Evolutionary conservation across 129 eudicot species (phyloP), one percentile per base, ranked within the genome.

Genomic region (Helichrysum umbraculigerum): DNA sequence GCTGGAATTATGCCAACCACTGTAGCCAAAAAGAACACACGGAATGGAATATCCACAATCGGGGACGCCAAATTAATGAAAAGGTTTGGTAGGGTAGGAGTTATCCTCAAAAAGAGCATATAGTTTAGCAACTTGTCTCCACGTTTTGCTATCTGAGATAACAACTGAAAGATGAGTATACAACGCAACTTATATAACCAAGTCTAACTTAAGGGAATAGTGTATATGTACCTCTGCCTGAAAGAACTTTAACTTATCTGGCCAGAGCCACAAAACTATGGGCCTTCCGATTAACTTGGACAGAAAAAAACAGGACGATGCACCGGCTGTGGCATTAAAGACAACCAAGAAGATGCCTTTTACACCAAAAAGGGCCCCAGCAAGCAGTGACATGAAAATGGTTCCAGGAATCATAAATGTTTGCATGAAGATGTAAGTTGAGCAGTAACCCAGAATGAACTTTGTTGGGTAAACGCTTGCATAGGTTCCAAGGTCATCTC

Each of bases 331-430:
- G 66, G 98, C 96, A 85, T 93, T 93, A 73, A 90, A 93, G 66
- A 93, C 96, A 61, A 93, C 98, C 86, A 93, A 83, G 73, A 93
- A 77, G 76, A 93, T 88, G 72, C 98, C 98, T 83, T 81, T 90
- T 82, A 93, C 98, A 75, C 98, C 96, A 80, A 93, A 92, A 63
- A 93, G 96, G 16, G 98, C 96, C 76, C 98, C 98, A 78, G 98
- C 98, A 68, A 93, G 81, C 83, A 93, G 76, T 8, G 98, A 93
- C 98, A 93, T 88, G 83, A 93, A 93, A 74, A 93, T 93, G 59
- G 98, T 93, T 60, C 98, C 98, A 50, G 98, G 98, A 65, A 93
- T 93, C 98, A 93, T 93, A 83, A 93, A 90, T 68, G 98, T 93
- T 86, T 93, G 98, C 98, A 93, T 93, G 89, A 93, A 93, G 81